Base-by-base conservation (phyloP, 1,284 basidiomycete genomes). In the Ceratobasidium sp. region DNA sequence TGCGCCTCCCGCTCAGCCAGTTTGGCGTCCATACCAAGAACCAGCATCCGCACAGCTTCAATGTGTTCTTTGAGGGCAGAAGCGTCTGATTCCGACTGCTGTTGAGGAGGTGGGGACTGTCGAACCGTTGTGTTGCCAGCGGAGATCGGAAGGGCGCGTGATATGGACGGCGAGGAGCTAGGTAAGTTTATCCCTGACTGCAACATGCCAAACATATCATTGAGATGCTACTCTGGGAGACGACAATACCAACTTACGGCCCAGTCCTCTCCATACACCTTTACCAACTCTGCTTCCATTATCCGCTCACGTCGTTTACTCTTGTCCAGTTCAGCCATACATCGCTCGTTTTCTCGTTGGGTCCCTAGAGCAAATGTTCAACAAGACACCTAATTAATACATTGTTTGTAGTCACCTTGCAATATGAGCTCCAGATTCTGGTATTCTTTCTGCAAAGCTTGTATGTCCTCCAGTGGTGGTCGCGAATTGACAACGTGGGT, bases 311-410 rank as follows among this genome's bases (percentile, higher is more conserved):
- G 63, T 23, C 73, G 61, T 44, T 74, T 73, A 14, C 61, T 63
- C 38, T 73, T 71, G 18, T 76, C 75, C 13, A 76, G 32, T 47
- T 76, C 74, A n/a, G 67, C 54, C 75, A 76, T 76, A 47, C 75
- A 75, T 47, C 62, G 49, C 54, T 76, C 69, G 63, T 76, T 76
- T 47, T 76, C 75, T 32, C 74, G 46, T 67, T 75, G 74, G 16
- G 75, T 76, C 14, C 66, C 66, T 70, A 49, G 18, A 47, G n/a
- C n/a, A 54, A 52, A 43, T 21, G 35, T 38, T 38, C 35, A 38
- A 11, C 35, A 5, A 5, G 35, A 38, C 35, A 38, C 35, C 6
- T 11, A 11, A 38, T 14, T 9, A n/a, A 23, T 9, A 43, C 28
- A 21, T 21, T 30, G 21, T 38, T 11, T 23, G 28, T 23, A 1